Evolutionary conservation across 2,329 filamentous ascomycete genomes (phyloP), one percentile per base, ranked within the genome.

Genomic region (Sarocladium oryzae): DNA sequence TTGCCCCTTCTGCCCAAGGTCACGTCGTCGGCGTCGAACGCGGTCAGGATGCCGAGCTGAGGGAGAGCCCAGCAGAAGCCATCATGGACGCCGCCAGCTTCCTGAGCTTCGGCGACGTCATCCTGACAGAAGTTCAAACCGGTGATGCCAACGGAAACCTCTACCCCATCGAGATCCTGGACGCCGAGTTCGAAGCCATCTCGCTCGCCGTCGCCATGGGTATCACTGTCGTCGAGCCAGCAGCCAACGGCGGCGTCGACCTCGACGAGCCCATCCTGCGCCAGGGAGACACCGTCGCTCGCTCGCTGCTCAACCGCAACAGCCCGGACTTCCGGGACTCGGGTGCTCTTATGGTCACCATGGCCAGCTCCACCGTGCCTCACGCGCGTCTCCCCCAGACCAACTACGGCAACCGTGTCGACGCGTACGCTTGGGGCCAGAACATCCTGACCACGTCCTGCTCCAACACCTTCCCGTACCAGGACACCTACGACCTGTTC

Each of bases 251-350:
- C 18, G 50, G 50, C 6, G 43, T 45, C 10, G 35, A 51, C 15
- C 26, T 51, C 20, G 50, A 51, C 24, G 5, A 35, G 38, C 50
- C 50, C 15, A 26, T 51, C 20, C 16, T 45, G 21, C 50, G 50
- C 13, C 5, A 43, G 4, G 50, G 50, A 20, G 37, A 45, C 13
- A 43, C 50, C 23, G 24, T 24, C n/a, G 26, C 50, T 16, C 50
- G 38, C 10, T 18, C 37, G 7, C 18, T 51, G 4, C 50, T 51
- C 24, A 51, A 45, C 38, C 30, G 20, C n/a, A 35, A 35, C 35
- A 51, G 50, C 20, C 50, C 50, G 2, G 50, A 51, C 21, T 51
- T 45, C 38, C 50, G 50, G 10, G 50, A 51, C 15, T 51, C 50
- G 4, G 50, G 50, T 15, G 50, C 50, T 13, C 23, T 51, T 24